Evolutionary conservation across 208 protist genomes (phyloP), one percentile per base, ranked within the genome.

Genomic region (Acanthamoeba royreba): DNA sequence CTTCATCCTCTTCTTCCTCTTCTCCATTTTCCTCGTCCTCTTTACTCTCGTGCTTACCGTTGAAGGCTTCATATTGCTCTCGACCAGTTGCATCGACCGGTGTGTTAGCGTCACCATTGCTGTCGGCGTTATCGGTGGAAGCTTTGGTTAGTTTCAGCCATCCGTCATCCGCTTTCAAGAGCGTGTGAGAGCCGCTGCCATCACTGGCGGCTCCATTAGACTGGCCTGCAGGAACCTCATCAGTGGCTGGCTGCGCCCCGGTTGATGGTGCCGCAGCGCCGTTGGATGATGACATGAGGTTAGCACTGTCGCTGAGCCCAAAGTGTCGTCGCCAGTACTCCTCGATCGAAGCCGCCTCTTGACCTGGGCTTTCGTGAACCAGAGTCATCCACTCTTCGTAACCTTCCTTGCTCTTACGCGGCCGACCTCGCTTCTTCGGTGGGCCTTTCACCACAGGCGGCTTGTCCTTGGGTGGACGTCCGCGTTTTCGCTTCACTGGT

Each of bases 381-480:
- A 81, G 22, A 35, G 72, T 49, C 72, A 81, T 81, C 72, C 72
- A 81, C 72, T 81, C 72, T 43, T 81, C 72, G 72, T 81, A 81
- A 43, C 72, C 72, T 28, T 81, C 40, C 72, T 81, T 81, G 72
- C n/a, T 43, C 72, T 81, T 81, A 43, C 72, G 72, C 72, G 72
- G 72, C 72, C 72, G 72, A 5, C 72, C 72, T 11, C 72, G 72
- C 40, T 81, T 81, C 72, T 81, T 81, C 42, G 72, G 72, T 43
- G 72, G 72, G 17, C 72, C 72, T 28, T 81, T 81, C 19, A 47
- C 38, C 72, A 38, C 33, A 15, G 72, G 72, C 42, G 72, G 22
- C 72, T 49, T 81, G 72, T 43, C 72, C 72, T 81, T 81, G 72
- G 72, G 72, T 43, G 72, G 72, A 17, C 72, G 72, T 17, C 72